Evolutionary conservation across 1,139 yeast genomes (phyloP), one percentile per base, ranked within the genome.

Genomic region (Suhomyces chickasaworum): DNA sequence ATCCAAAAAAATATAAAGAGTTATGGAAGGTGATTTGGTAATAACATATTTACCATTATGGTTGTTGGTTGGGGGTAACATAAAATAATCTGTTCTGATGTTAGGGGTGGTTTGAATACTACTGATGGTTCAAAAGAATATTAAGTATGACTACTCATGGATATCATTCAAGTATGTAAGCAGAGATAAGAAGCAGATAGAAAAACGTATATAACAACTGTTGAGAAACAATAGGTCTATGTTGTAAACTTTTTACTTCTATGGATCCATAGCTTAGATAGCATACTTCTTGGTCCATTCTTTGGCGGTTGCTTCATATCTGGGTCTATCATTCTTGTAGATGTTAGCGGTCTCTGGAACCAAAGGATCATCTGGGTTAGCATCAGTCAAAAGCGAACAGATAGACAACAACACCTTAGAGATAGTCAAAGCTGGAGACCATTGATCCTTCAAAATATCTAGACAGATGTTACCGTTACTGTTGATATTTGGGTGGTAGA

Each of bases 281-380:
- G 99, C 99, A 70, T 89, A 93, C 75, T 93, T 93, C 77, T 93
- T 87, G 44, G 99, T 93, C 98, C 99, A 93, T 75, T 93, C 99
- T 66, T 87, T 86, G 47, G 99, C 99, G 51, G 96, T 91, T 56
- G 96, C 89, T 73, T 93, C 98, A 69, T 91, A 93, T 71, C 91
- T 89, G 49, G 90, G 78, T 68, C 96, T 82, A 74, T 93, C 98
- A 57, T 90, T 89, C 78, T 91, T 91, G 78, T 93, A 95, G 57
- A 90, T 83, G 66, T 93, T 96, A 51, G 99, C 99, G 61, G 93
- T 93, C 73, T 93, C 99, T 22, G 98, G 98, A 41, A 93, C 99
- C 66, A 95, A 83, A 50, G 99, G 99, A 77, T 93, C 99, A 69
- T 93, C 99, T 27, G 99, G 99, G 65, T 93, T 93, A 46, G 99